These are phyloP conservation scores for Fusarium sp. DNA, from an alignment of 2,329 filamentous ascomycete species.

Conservation along the genomic window DNA sequence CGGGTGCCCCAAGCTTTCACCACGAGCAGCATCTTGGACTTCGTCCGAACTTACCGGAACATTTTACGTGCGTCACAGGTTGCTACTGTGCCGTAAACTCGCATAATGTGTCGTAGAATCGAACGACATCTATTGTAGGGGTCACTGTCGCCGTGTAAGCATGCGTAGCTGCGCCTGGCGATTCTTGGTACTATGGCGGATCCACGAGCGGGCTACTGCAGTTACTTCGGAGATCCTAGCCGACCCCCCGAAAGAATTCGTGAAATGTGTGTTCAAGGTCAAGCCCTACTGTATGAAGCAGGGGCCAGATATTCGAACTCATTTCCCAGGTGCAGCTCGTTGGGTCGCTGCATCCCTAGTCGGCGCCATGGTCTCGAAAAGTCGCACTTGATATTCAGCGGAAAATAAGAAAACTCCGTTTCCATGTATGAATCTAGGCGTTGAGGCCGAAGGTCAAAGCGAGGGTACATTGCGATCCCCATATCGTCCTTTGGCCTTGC, in stretches of 20 bases:
- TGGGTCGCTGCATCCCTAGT: constrained; percentile 23
- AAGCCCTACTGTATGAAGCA: constrained; percentile 24
- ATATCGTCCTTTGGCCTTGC: constrained; percentile 12
- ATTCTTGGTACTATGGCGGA: constrained; percentile 19
- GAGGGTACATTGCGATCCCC: constrained; percentile 12
- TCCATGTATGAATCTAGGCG: constrained; percentile 6
- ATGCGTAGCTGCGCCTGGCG: constrained; percentile 19
- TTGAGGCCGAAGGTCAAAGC: constrained; percentile 7
- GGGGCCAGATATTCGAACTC: constrained; percentile 13
- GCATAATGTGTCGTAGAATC: constrained; percentile 28
- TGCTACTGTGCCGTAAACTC: constrained; percentile 21
- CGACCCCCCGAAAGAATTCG: constrained; percentile 16
- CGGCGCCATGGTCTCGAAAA: constrained; percentile 35
- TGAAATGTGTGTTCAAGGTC: constrained; percentile 17
- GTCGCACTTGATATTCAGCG: constrained; percentile 14
- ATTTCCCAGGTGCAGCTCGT: constrained; percentile 9
- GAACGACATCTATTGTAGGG: constrained; percentile 8
- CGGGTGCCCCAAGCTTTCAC: constrained; percentile 19
- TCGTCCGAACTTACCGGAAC: constrained; percentile 26
- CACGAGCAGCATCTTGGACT: constrained; percentile 8
- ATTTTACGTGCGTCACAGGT: constrained; percentile 17
- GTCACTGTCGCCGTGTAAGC: constrained; percentile 21
- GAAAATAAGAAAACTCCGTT: not conserved
- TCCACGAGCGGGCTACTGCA: constrained; percentile 2
- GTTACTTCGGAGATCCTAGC: constrained; percentile 17